Conservation (phyloP, 225 moss, liverwort and hornwort species). For the Ulota crispa region DNA sequence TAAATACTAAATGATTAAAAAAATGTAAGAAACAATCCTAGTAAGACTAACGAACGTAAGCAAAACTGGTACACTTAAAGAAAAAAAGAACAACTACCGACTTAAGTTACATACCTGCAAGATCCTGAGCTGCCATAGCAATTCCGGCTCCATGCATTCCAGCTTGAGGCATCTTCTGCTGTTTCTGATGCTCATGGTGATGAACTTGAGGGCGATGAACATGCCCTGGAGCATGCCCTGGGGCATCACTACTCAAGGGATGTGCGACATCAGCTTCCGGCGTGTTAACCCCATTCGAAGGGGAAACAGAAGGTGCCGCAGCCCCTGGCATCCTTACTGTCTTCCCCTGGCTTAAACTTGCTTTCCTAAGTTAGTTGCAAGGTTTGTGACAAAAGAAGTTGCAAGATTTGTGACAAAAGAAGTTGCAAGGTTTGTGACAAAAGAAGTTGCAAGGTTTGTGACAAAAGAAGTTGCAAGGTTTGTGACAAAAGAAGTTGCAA, state of each 20-base stretch:
- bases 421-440: too few relatives aligned
- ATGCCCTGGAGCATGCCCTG: neutral
- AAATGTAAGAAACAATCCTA: neutral
- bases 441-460: too few relatives aligned
- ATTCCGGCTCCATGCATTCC: conserved; percentile 45
- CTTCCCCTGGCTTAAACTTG: neutral
- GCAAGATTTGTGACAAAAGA: too few relatives aligned
- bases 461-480: too few relatives aligned
- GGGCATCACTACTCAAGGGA: conserved; percentile 3
- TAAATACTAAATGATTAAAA: neutral
- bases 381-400: neutral
- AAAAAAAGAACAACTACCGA: neutral
- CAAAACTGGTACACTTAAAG: neutral
- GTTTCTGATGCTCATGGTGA: conserved; percentile 25
- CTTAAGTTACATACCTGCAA: neutral
- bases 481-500: too few relatives aligned
- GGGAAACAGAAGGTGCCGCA: conserved; percentile 5
- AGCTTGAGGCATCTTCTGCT: conserved; percentile 48
- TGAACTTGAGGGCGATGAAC: neutral
- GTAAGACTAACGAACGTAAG: neutral
- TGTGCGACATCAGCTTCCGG: neutral
- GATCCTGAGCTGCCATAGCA: neutral
- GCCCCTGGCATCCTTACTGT: conserved; percentile 29
- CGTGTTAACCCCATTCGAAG: conserved; percentile 1
- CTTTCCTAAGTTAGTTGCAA: neutral